A percentile compares a stretch with the other conserved stretches of the same genome.
These are phyloP conservation scores for Jaapia argillacea DNA, from an alignment of 768 basidiomycete genomes.

Conservation along the genomic window DNA sequence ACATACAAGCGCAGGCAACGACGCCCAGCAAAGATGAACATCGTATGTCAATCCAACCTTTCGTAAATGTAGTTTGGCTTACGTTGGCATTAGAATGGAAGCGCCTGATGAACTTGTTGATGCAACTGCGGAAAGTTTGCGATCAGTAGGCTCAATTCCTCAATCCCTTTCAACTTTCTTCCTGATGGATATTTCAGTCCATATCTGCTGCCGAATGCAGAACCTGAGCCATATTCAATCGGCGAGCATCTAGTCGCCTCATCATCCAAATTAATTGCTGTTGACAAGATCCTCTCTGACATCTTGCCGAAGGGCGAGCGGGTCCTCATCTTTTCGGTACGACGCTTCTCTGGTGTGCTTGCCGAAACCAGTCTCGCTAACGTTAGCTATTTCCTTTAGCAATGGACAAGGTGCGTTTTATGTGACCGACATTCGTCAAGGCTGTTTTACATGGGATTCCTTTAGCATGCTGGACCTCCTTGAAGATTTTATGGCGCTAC, in stretches of 20 bases:
- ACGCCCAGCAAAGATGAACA: conserved; percentile 17
- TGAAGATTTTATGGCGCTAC: conserved; percentile 55
- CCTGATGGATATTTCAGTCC: conserved; percentile 27
- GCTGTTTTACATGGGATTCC: not conserved
- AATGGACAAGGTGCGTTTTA: conserved; percentile 41
- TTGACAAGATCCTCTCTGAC: conserved; percentile 50
- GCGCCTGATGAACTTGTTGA: conserved; percentile 55
- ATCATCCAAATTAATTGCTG: conserved; percentile 43
- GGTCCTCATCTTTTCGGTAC: conserved; percentile 60
- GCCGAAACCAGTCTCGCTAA: too few species aligned
- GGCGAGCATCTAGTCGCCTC: conserved; percentile 48
- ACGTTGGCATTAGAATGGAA: conserved; percentile 32
- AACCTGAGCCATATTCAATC: conserved; percentile 37
- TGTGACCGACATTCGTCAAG: not conserved
- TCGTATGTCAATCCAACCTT: conserved; percentile 20
- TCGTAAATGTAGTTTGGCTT: too few species aligned
- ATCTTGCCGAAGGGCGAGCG: conserved; percentile 49
- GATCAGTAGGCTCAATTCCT: conserved; percentile 38
- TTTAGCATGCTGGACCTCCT: conserved; percentile 59
- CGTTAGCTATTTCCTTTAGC: conserved; percentile 22
- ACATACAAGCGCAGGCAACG: conserved; percentile 29
- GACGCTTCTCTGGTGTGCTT: too few species aligned
- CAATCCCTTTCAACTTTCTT: not conserved
- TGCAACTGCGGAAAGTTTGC: conserved; percentile 64
- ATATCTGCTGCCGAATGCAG: conserved; percentile 38